Conservation (phyloP, 1,139 yeast genomes). For the Scheffersomyces lignicola region DNA sequence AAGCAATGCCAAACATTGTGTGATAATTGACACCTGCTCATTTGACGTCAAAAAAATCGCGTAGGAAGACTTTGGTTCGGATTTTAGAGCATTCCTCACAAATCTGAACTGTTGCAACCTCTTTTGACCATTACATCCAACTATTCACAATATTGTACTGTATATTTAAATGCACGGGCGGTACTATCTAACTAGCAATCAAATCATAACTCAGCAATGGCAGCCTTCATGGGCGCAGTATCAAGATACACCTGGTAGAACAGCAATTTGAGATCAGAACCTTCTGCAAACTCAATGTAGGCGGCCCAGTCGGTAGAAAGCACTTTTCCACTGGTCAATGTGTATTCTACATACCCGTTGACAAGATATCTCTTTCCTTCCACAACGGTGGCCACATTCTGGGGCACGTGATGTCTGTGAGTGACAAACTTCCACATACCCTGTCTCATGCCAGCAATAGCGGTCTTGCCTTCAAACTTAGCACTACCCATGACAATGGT, state of each 20-base stretch:
- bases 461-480: slow-evolving; percentile 12
- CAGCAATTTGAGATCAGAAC: slow-evolving; percentile 13
- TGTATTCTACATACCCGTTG: slow-evolving; percentile 23
- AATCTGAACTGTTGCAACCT: no score
- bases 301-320: slow-evolving; percentile 22
- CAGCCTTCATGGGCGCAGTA: slow-evolving; percentile 3
- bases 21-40: no score
- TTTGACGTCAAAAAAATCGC: no score
- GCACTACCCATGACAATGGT: slow-evolving; percentile 19
- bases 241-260: slow-evolving; percentile 20
- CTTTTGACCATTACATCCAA: no score
- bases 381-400: slow-evolving; percentile 16
- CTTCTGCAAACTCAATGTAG: slow-evolving; percentile 13
- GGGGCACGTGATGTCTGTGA: slow-evolving; percentile 21
- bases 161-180: no score
- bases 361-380: slow-evolving; percentile 12
- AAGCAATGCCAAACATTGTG: no score
- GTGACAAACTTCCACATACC: slow-evolving; percentile 23
- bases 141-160: no score
- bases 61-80: no score
- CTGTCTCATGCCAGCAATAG: slow-evolving; percentile 17
- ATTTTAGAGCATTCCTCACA: no score
- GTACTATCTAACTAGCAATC: neutral
- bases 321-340: slow-evolving; percentile 17
- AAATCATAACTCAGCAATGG: neutral